Percentiles rank a stretch among this genome's conserved stretches.
Conservation (phyloP, 2,329 filamentous ascomycete species). For the Pezicula carpinea region DNA sequence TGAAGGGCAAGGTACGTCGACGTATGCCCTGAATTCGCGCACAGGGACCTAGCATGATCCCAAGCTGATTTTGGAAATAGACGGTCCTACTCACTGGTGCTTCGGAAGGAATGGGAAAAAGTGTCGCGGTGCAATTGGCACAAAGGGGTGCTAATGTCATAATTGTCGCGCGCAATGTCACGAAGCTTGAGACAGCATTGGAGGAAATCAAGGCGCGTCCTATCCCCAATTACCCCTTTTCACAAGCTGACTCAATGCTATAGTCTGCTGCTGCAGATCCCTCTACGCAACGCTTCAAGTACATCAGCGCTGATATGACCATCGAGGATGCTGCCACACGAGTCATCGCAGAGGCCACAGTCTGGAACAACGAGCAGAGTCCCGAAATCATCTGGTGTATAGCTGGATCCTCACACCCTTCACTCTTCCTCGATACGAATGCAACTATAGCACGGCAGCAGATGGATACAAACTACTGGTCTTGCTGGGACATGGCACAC, state of each 20-base stretch:
- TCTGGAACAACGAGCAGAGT: constrained; percentile 69
- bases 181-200: constrained; percentile 70
- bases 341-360: constrained; percentile 65
- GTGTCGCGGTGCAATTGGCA: constrained; percentile 68
- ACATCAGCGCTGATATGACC: constrained; percentile 79
- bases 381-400: constrained; percentile 91
- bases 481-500: constrained; percentile 80
- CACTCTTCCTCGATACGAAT: constrained; percentile 72
- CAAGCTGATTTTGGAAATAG: constrained; percentile 39
- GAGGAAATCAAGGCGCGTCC: constrained; percentile 55
- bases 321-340: constrained; percentile 62
- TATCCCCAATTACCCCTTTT: neutral
- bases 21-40: neutral
- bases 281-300: constrained; percentile 71
- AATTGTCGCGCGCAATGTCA: constrained; percentile 72
- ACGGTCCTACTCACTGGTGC: constrained; percentile 86
- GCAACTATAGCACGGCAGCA: constrained; percentile 64
- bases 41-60: neutral
- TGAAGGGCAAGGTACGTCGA: constrained; percentile 70
- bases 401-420: constrained; percentile 69
- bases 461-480: constrained; percentile 93
- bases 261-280: constrained; percentile 63
- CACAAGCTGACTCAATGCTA: constrained; percentile 9
- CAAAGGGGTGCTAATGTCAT: constrained; percentile 82
- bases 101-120: constrained; percentile 87